Conservation (phyloP, 2,329 filamentous ascomycete species). For the Trichoderma atroviride region DNA sequence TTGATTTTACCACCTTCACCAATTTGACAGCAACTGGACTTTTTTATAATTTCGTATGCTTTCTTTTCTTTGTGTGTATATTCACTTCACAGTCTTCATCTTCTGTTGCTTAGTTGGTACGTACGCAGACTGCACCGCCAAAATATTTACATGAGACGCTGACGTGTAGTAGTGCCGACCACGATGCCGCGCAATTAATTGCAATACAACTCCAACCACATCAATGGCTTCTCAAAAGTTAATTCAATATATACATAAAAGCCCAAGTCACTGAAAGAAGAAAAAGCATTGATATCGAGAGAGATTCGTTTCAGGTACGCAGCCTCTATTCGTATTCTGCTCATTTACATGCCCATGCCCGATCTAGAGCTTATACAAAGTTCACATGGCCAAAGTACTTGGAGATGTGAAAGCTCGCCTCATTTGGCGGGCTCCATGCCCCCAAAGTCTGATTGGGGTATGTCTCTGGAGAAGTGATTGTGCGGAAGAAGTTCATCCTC, state of each 20-base stretch:
- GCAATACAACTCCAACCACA: neutral
- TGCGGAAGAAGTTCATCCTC: conserved; percentile 58
- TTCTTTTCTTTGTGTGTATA: too few relatives aligned
- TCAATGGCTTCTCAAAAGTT: neutral
- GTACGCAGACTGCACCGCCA: too few relatives aligned
- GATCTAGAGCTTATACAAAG: conserved; percentile 44
- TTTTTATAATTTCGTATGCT: too few relatives aligned
- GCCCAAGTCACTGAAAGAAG: neutral
- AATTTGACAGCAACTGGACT: too few relatives aligned
- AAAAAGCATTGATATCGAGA: neutral
- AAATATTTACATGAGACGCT: neutral
- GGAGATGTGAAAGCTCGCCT: conserved; percentile 53
- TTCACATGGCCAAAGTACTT: conserved; percentile 48
- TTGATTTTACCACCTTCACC: too few relatives aligned
- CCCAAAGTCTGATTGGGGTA: conserved; percentile 50
- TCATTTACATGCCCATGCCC: too few relatives aligned
- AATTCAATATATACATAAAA: neutral
- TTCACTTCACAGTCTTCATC: too few relatives aligned
- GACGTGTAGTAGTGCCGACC: neutral
- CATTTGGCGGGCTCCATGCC: conserved; percentile 50
- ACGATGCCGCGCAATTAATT: neutral
- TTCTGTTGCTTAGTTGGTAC: too few relatives aligned
- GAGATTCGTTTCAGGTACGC: neutral
- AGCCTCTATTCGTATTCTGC: neutral
- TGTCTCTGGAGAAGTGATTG: conserved; percentile 45